These are phyloP conservation scores for Penicillium canescens DNA, from an alignment of 495 filamentous ascomycete species.

Conservation along the genomic window DNA sequence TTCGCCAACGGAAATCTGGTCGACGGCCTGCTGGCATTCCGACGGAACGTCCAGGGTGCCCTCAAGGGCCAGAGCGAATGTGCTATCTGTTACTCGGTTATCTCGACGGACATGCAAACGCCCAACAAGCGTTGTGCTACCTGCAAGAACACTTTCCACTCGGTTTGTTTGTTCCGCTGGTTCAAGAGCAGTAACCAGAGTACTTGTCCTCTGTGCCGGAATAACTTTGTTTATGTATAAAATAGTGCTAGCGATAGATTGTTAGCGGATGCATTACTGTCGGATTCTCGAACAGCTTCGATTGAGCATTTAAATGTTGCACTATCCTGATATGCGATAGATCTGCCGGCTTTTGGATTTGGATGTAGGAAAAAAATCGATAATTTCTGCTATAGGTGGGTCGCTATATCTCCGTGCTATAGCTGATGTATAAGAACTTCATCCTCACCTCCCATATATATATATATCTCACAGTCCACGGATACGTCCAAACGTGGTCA, in stretches of 20 bases:
- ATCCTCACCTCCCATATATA: too few species aligned
- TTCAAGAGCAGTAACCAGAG: slow-evolving; percentile 90
- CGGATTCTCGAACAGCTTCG: too few species aligned
- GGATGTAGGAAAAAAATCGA: too few species aligned
- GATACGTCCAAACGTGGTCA: too few species aligned
- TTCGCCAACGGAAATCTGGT: slow-evolving; percentile 83
- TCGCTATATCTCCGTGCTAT: too few species aligned
- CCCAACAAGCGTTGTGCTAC: slow-evolving; percentile 90
- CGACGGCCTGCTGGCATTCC: slow-evolving; percentile 81
- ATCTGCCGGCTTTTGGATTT: too few species aligned
- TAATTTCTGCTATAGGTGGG: too few species aligned
- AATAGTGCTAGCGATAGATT: slow-evolving; percentile 20
- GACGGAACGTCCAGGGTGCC: slow-evolving; percentile 78
- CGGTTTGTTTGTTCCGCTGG: slow-evolving; percentile 88
- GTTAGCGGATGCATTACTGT: slow-evolving; percentile 9
- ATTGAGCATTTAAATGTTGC: too few species aligned
- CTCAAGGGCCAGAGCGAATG: slow-evolving; percentile 94
- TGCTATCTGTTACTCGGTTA: slow-evolving; percentile 94
- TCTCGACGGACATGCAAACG: slow-evolving; percentile 80
- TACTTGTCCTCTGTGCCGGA: slow-evolving; percentile 87
- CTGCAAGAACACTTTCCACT: slow-evolving; percentile 93
- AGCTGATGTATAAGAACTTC: too few species aligned
- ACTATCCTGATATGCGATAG: too few species aligned
- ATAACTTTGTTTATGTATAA: slow-evolving; percentile 70
- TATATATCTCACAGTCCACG: too few species aligned